Conservation (phyloP, 1,139 yeast genomes). For the Taphrina populina region DNA sequence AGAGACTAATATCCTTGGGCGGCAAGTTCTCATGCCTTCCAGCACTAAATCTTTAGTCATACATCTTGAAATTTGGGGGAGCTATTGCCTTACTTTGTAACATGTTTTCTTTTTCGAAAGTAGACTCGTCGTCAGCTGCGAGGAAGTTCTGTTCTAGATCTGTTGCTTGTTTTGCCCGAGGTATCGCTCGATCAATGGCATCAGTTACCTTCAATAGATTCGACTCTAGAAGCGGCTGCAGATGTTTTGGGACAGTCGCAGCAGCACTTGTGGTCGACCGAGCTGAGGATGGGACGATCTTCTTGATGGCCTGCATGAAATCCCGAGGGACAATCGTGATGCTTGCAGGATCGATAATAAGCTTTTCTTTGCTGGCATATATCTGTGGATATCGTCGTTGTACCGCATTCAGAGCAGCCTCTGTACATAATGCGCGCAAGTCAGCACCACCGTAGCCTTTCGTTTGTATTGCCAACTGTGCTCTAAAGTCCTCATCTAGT, state of each 20-base stretch:
- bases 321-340: conserved; percentile 81
- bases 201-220: conserved; percentile 53
- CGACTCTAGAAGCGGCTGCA: conserved; percentile 60
- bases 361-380: conserved; percentile 70
- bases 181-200: conserved; percentile 61
- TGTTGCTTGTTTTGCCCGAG: conserved; percentile 59
- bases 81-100: conserved; percentile 49
- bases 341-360: conserved; percentile 66
- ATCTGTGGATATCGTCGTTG: conserved; percentile 94
- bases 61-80: not conserved
- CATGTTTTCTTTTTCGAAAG: conserved; percentile 67
- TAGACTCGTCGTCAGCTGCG: conserved; percentile 63
- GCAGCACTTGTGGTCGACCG: conserved; percentile 75
- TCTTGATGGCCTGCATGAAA: conserved; percentile 76
- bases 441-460: conserved; percentile 99
- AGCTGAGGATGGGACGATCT: conserved; percentile 88
- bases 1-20: conserved; percentile 73
- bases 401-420: conserved; percentile 87
- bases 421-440: conserved; percentile 88
- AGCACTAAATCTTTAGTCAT: conserved; percentile 40
- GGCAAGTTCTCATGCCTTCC: conserved; percentile 66
- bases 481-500: conserved; percentile 57
- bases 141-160: conserved; percentile 70
- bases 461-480: conserved; percentile 72
- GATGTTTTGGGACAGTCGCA: conserved; percentile 72